Conservation (phyloP, 1,284 basidiomycete genomes). For the Melampsora larici-populina region DNA sequence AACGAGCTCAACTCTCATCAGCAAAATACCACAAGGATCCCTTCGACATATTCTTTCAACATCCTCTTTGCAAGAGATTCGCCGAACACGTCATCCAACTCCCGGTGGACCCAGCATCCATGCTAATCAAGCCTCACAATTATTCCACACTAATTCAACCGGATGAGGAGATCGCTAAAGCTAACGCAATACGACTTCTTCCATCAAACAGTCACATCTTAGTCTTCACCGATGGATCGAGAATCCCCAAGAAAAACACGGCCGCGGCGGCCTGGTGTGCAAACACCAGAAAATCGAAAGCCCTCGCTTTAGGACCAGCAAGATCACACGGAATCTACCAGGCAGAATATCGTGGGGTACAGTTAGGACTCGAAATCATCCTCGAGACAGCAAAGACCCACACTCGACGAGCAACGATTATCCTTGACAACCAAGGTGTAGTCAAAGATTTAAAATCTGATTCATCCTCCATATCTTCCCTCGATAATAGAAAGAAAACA, state of each 20-base stretch:
- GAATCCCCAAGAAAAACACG: neutral
- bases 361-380: neutral
- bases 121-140: too few species aligned
- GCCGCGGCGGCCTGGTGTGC: too few species aligned
- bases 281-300: too few species aligned
- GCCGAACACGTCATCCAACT: too few species aligned
- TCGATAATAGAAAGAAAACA: neutral
- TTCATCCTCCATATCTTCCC: neutral
- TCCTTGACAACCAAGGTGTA: constrained; percentile 10
- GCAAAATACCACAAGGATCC: too few species aligned
- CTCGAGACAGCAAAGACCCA: neutral
- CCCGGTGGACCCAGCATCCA: too few species aligned
- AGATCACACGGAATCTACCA: neutral
- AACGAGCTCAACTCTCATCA: too few species aligned
- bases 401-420: neutral
- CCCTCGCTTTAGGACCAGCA: neutral
- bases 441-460: neutral
- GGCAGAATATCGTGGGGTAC: neutral
- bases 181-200: too few species aligned
- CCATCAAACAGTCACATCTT: neutral
- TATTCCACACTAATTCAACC: too few species aligned
- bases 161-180: too few species aligned
- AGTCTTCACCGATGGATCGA: neutral
- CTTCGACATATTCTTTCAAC: too few species aligned
- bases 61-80: too few species aligned